Conservation (phyloP, 306 rosid genomes). For the Quercus bicolor region DNA sequence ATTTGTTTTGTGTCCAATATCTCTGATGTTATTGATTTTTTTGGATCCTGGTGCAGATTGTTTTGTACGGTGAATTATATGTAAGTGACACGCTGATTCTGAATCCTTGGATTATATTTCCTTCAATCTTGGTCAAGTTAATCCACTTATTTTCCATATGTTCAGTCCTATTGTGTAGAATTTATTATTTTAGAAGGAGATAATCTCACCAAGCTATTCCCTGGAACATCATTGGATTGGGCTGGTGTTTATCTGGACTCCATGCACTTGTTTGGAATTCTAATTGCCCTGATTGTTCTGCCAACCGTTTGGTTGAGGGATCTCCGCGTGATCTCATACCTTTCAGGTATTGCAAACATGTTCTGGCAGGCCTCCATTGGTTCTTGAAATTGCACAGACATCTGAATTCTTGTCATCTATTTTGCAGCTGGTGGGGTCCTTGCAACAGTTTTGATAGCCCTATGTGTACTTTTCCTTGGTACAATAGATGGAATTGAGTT, state of each 20-base stretch:
- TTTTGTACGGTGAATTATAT: conserved; percentile 65
- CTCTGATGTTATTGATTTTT: conserved; percentile 26
- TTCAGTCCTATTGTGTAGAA: conserved; percentile 77
- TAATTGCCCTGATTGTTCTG: conserved; percentile 64
- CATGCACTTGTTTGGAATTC: conserved; percentile 59
- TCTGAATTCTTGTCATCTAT: conserved; percentile 14
- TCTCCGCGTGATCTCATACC: conserved; percentile 67
- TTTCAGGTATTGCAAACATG: conserved; percentile 56
- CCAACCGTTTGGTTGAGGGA: conserved; percentile 81
- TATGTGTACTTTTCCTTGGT: conserved; percentile 54
- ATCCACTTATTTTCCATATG: conserved; percentile 2
- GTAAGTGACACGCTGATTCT: conserved; percentile 48
- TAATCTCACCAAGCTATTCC: conserved; percentile 68
- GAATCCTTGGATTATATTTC: not conserved
- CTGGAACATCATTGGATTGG: conserved; percentile 57
- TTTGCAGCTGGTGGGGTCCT: conserved; percentile 77
- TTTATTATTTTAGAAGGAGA: conserved; percentile 85
- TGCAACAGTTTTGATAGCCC: conserved; percentile 41
- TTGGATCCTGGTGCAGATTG: conserved; percentile 53
- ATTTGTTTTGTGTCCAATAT: not conserved
- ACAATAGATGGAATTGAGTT: conserved; percentile 57
- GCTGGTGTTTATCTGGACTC: conserved; percentile 49
- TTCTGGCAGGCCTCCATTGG: conserved; percentile 1
- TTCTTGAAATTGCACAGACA: conserved; percentile 1
- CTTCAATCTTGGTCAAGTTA: conserved; percentile 3